Conservation (phyloP, 2,329 filamentous ascomycete genomes). For the Neopestalotiopsis rosae region DNA sequence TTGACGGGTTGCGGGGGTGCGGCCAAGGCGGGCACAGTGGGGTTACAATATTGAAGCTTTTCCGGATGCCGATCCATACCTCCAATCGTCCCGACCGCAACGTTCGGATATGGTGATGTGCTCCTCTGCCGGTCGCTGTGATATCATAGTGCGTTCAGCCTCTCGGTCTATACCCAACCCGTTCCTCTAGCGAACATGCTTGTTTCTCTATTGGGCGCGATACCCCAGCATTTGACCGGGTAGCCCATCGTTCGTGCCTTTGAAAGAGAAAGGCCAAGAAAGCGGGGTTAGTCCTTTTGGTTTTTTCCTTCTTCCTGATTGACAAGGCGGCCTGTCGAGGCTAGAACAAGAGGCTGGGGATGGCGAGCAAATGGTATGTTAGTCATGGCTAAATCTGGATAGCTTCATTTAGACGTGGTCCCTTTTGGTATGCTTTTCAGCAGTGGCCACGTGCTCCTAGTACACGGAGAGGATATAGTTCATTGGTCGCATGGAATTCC, state of each 20-base stretch:
- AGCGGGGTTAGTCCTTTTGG: not conserved
- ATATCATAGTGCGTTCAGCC: slow-evolving; percentile 10
- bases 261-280: not conserved
- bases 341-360: not conserved
- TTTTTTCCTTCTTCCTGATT: not conserved
- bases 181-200: not conserved
- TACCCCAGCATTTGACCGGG: not conserved
- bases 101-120: slow-evolving; percentile 13
- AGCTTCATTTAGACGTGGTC: not conserved
- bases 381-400: not conserved
- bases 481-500: not conserved
- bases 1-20: slow-evolving; percentile 5
- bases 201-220: slow-evolving; percentile 10
- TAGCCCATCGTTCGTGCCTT: not conserved
- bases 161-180: not conserved
- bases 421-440: not conserved
- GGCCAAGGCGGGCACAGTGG: not conserved
- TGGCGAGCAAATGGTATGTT: not conserved
- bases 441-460: not conserved
- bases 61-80: not conserved
- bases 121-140: not conserved
- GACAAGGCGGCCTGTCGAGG: not conserved
- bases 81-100: not conserved
- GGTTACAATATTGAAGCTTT: slow-evolving; percentile 13
- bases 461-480: not conserved